Evolutionary conservation across 208 protist species (phyloP), one percentile per base, ranked within the genome.

Genomic region (Wallacemonas sp.): DNA sequence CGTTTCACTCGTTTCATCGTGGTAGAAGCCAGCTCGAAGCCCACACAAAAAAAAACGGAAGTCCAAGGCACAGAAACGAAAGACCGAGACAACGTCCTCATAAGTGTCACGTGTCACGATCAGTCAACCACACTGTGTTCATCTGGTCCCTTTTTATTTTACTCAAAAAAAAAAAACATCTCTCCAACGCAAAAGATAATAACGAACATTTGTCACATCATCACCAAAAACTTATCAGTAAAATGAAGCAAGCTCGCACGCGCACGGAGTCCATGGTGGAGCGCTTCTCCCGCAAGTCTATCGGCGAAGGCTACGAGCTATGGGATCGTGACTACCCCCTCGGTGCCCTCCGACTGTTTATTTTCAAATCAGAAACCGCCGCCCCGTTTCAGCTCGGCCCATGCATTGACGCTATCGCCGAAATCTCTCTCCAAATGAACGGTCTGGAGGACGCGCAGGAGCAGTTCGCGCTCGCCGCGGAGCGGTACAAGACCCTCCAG

Each of bases 291-390:
- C 92, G 88, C 62, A 93, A 90, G 60, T 76, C 86, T 11, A 91
- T 96, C 46, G 81, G 82, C 52, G 91, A 96, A 72, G 91, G 91
- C 12, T 96, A 90, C 75, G 76, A 87, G 34, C 73, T 96, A 24
- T 96, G 91, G 88, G 91, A 96, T 69, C 68, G 83, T 57, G 91
- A 87, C 56, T 96, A 96, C 79, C 81, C 83, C 16, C 75, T 96
- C 39, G 88, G 87, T 36, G 88, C 91, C 12, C 80, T 96, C 54
- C 85, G 91, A 29, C 72, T 96, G 38, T 95, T 96, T 66, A 83
- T 86, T 39, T 96, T 94, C 70, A 96, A 96, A 70, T 73, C 81
- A 0, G 91, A 96, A 47, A 80, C 78, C n/a, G 82, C 87, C 5
- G 87, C 85, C 27, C 91, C 91, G 46, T 96, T 96, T 65, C 84